Percentiles rank a stretch among this genome's conserved stretches.
phyloP scores from a whole-genome alignment of 768 basidiomycete genomes.

The Boletus pseudo-olivaceus region DNA sequence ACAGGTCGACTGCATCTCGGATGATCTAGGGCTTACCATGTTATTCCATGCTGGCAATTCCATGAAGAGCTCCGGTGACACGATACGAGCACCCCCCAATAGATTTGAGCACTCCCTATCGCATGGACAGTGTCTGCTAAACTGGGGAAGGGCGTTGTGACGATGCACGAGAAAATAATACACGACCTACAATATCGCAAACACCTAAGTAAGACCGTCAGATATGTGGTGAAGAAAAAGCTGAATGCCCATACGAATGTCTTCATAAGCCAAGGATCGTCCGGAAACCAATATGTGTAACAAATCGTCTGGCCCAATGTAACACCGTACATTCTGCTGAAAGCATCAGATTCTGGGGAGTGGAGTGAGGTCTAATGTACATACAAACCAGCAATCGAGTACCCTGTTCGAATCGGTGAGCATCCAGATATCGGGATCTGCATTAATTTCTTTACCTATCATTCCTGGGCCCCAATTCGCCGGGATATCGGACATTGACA shows the following conservation, averaged over 20 bases:
- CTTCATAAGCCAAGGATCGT: conserved; percentile 2
- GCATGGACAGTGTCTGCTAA: conserved; percentile 3
- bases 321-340: conserved; percentile 9
- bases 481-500: background rate
- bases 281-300: conserved; percentile 11
- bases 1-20: background rate
- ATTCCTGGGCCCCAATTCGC: background rate
- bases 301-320: conserved; percentile 11
- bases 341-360: background rate
- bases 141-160: background rate
- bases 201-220: conserved; percentile 2
- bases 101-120: background rate
- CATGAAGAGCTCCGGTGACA: background rate
- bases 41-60: background rate
- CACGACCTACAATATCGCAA: background rate
- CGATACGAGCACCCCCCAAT: background rate
- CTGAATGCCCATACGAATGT: background rate
- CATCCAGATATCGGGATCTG: background rate
- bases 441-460: conserved; percentile 2
- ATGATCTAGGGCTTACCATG: background rate
- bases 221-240: background rate
- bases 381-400: background rate
- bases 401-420: conserved; percentile 3
- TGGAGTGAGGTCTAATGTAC: background rate
- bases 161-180: background rate